These are phyloP conservation scores for Magnolia changhungtana DNA, from an alignment of 164 flowering plant species.

Conservation along the genomic window DNA sequence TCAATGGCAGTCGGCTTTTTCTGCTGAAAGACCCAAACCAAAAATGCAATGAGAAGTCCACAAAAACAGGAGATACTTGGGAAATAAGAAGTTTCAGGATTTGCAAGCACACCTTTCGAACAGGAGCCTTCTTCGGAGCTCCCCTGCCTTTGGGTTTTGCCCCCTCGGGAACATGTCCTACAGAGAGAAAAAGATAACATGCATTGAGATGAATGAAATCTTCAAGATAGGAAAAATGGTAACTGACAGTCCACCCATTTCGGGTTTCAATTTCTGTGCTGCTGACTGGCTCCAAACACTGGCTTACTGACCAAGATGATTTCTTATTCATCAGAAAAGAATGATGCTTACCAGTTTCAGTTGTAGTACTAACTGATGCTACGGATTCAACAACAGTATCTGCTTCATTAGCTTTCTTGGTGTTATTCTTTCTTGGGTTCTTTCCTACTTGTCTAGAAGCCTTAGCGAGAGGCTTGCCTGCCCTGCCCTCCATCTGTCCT, in stretches of 20 bases:
- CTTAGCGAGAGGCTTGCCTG: conserved; percentile 16
- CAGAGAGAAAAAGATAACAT: neutral
- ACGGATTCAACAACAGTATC: conserved; percentile 31
- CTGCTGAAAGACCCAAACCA: conserved; percentile 24
- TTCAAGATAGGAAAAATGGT: too few relatives aligned
- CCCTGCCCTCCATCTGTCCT: conserved; percentile 2
- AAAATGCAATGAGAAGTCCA: neutral
- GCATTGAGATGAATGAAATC: too few relatives aligned
- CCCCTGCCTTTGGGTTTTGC: conserved; percentile 61
- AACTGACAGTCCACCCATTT: too few relatives aligned
- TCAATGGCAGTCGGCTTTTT: conserved; percentile 22
- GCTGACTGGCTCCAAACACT: too few relatives aligned
- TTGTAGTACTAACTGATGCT: conserved; percentile 22
- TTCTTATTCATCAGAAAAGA: too few relatives aligned
- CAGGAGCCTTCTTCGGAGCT: conserved; percentile 61
- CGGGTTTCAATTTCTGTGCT: too few relatives aligned
- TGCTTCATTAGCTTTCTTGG: conserved; percentile 34
- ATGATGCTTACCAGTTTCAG: conserved; percentile 39
- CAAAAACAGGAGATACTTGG: too few relatives aligned
- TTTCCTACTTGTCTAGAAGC: conserved; percentile 21
- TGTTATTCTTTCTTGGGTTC: conserved; percentile 45
- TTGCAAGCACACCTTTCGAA: conserved; percentile 43
- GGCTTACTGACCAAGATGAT: too few relatives aligned
- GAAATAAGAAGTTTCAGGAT: too few relatives aligned
- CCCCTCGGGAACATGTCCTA: conserved; percentile 36